Conservation (phyloP, 805 yeast species). For the Saccharomyces paradoxus region DNA sequence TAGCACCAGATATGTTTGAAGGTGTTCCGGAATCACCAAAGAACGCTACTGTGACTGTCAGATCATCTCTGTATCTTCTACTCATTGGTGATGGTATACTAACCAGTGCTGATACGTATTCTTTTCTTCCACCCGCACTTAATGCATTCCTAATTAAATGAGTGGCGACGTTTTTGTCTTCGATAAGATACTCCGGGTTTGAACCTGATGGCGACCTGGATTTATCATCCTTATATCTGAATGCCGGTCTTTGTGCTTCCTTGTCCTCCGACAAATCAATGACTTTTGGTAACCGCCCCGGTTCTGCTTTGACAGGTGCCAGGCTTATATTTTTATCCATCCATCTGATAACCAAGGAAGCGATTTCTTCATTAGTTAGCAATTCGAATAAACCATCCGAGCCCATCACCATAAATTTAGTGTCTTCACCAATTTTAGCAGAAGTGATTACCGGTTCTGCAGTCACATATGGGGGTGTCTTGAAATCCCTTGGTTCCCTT, state of each 20-base stretch:
- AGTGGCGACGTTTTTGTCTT: constrained; percentile 85
- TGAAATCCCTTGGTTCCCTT: constrained; percentile 57
- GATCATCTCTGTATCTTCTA: constrained; percentile 87
- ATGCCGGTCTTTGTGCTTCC: constrained; percentile 60
- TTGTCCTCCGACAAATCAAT: constrained; percentile 52
- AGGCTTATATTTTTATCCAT: constrained; percentile 51
- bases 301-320: constrained; percentile 9
- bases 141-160: constrained; percentile 90
- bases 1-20: constrained; percentile 6
- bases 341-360: constrained; percentile 90
- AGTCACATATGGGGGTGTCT: constrained; percentile 94
- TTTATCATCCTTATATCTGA: constrained; percentile 43
- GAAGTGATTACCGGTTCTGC: constrained; percentile 91
- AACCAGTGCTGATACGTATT: constrained; percentile 79
- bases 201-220: constrained; percentile 15
- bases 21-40: constrained; percentile 47
- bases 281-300: constrained; percentile 51
- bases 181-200: constrained; percentile 44
- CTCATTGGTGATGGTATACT: constrained; percentile 89
- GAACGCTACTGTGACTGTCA: constrained; percentile 92
- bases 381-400: constrained; percentile 92
- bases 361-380: constrained; percentile 86
- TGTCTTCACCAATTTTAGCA: constrained; percentile 58
- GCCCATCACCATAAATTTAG: constrained; percentile 84
- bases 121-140: constrained; percentile 78